Evolutionary conservation across 2,329 filamentous ascomycete species (phyloP), one percentile per base, ranked within the genome.

Genomic region (Juglanconis oblonga): DNA sequence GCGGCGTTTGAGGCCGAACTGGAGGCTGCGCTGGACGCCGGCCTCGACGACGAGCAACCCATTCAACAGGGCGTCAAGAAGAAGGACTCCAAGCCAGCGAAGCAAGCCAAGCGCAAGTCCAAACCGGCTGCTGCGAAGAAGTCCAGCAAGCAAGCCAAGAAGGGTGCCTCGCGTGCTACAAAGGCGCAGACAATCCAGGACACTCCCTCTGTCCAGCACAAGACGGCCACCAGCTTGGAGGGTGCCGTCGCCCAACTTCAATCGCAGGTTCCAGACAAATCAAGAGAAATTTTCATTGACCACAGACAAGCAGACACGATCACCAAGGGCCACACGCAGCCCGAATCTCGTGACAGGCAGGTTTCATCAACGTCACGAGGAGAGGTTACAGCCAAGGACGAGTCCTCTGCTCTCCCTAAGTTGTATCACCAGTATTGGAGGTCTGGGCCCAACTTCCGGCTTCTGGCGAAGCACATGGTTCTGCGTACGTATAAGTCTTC

Each of bases 401-500:
- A 9, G 1, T 5, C 35, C 3, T 11, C 4, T 6, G 48, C 24
- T 7, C 52, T 59, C 1, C 56, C 59, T 33, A 36, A 45, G 40
- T 5, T 32, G 40, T 62, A 62, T 40, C 59, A 62, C 11, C n/a
- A 24, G 17, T 5, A 24, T 38, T 24, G 38, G 17, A 1, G 9
- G 7, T 5, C 29, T 6, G 31, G 14, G 3, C 42, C 33, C 33
- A 7, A 59, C n/a, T 62, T 48, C 55, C 17, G 24, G 10, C 11
- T 40, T 8, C 3, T 62, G 40, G 38, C 24, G 17, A 58, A 44
- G 32, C 40, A 51, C 9, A 35, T 62, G 38, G 51, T 5, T 13
- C 56, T 62, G 11, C 32, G 59, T 62, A 52, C 35, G 59, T 61
- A 32, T 13, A 9, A 11, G 4, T 7, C 13, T 24, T 6, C 32